phyloP scores from a whole-genome alignment of 129 eudicot species.

The Chrysanthemum seticuspe region DNA sequence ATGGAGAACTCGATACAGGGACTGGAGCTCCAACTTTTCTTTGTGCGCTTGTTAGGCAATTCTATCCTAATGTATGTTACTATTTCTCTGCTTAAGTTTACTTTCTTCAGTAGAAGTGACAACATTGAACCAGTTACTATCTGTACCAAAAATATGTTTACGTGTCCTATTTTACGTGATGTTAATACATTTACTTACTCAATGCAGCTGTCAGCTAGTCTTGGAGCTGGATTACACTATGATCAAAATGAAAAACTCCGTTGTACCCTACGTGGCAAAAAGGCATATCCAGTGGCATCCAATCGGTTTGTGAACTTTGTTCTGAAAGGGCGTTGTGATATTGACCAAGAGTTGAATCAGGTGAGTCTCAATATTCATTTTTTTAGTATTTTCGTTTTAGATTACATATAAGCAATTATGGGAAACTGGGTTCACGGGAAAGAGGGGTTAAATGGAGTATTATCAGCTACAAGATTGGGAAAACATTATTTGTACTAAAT shows the following conservation, averaged over 20 bases:
- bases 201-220: slow-evolving; percentile 52
- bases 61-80: slow-evolving; percentile 59
- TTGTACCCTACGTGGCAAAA: slow-evolving; percentile 54
- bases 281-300: slow-evolving; percentile 58
- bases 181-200: slow-evolving; percentile 12
- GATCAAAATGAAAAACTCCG: slow-evolving; percentile 29
- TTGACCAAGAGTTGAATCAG: slow-evolving; percentile 63
- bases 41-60: slow-evolving; percentile 61
- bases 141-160: too few species aligned
- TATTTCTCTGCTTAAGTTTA: not conserved
- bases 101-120: too few species aligned
- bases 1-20: slow-evolving; percentile 86
- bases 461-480: too few species aligned
- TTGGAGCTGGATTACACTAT: slow-evolving; percentile 76
- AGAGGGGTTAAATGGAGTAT: too few species aligned
- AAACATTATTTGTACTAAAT: too few species aligned
- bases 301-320: slow-evolving; percentile 47
- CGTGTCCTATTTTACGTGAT: too few species aligned
- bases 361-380: slow-evolving; percentile 33
- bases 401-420: not conserved
- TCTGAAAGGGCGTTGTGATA: slow-evolving; percentile 62
- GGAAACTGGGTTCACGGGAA: not conserved
- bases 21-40: slow-evolving; percentile 65
- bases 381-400: not conserved
- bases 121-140: too few species aligned